Base-by-base conservation (phyloP, 116 monocot species). In the Posidonia oceanica region DNA sequence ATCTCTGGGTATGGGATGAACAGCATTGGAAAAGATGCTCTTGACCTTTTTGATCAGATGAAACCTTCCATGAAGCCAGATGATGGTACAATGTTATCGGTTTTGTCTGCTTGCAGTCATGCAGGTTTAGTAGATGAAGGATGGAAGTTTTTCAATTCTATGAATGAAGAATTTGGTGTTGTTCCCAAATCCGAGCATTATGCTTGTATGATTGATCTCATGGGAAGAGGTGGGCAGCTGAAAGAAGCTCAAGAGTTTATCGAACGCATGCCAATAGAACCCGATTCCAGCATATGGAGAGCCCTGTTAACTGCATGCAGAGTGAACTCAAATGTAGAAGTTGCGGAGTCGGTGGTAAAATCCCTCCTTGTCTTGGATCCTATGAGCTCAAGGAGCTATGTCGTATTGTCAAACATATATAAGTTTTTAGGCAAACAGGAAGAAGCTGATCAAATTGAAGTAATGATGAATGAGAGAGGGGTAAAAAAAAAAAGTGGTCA, bases 171-270 rank as follows among this genome's bases (percentile, higher is more conserved):
- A 12, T 67, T 75, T 60, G 61, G 73, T 8, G 37, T 85, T 17
- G 51, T 39, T 23, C 81, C 81, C 0, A 56, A 57, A 16, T 23
- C 69, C 0, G 70, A 78, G 66, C 81, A 81, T 72, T 81, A 73
- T 17, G 75, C 75, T 38, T 81, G 76, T 37, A 75, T 85, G 78
- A 78, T 85, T 20, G 85, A 81, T 66, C 78, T 85, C 51, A 74
- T 81, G 16, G 85, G 78, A 36, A 64, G 85, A 63, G 75, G 69
- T 14, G 78, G 85, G 38, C 36, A 73, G 54, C 70, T 81, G 0
- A 57, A 75, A 3, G 73, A 78, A 65, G 85, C 78, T 40, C 55
- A 67, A 1, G 67, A 76, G 14, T 79, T 81, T 16, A 81, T 85
- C 14, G 39, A 75, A 20, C 17, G 52, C 14, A 64, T 75, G 38